A percentile compares a stretch with the other conserved stretches of the same genome.
Conservation (phyloP, 768 basidiomycete genomes). For the Cyathus striatus region DNA sequence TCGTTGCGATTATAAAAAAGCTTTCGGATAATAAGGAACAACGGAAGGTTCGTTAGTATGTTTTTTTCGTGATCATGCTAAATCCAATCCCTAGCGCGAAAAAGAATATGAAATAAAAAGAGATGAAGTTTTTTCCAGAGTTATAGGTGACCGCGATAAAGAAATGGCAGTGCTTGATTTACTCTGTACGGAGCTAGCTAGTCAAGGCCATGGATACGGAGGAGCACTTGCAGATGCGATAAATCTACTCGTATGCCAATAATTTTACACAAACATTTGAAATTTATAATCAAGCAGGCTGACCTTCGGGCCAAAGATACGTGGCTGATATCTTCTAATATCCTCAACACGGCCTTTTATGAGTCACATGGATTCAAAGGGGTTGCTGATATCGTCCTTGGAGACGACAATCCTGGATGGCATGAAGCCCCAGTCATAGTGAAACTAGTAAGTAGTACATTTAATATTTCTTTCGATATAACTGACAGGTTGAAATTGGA, state of each 20-base stretch:
- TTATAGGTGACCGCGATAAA: slow-evolving; percentile 12
- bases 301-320: slow-evolving; percentile 11
- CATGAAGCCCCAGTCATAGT: slow-evolving; percentile 12
- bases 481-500: too few relatives aligned
- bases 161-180: slow-evolving; percentile 15
- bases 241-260: too few relatives aligned
- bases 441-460: slow-evolving; percentile 13
- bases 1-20: too few relatives aligned
- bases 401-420: slow-evolving; percentile 19
- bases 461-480: too few relatives aligned
- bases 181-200: slow-evolving; percentile 12
- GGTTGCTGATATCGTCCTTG: slow-evolving; percentile 11
- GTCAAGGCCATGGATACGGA: slow-evolving; percentile 16
- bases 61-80: too few relatives aligned
- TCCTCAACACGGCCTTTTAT: slow-evolving; percentile 17
- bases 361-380: slow-evolving; percentile 18
- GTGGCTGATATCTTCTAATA: slow-evolving; percentile 16
- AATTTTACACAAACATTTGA: too few relatives aligned
- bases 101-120: slow-evolving; percentile 10
- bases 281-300: slow-evolving; percentile 10
- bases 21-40: too few relatives aligned
- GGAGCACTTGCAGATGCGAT: slow-evolving; percentile 15
- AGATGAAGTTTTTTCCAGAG: slow-evolving; percentile 6
- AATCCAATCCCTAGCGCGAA: slow-evolving; percentile 16
- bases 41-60: too few relatives aligned